Conservation (phyloP, 176 grass and related monocot species). For the Oryza glaberrima region DNA sequence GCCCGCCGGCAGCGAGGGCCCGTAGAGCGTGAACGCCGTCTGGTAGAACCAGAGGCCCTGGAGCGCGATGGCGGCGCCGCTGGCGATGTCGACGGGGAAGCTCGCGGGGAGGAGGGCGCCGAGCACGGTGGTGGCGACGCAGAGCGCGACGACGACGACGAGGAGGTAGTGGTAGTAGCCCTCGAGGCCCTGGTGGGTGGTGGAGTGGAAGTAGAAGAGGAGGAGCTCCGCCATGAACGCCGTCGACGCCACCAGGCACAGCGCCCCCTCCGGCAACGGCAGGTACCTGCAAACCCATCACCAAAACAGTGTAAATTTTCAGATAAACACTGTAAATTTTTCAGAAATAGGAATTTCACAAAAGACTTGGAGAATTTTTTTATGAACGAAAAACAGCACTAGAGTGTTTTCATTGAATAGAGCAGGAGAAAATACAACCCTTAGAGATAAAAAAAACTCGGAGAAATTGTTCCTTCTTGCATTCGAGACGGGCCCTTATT, state of each 20-base stretch:
- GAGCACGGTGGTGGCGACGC: conserved; percentile 52
- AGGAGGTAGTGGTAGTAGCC: conserved; percentile 97
- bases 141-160: conserved; percentile 70
- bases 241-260: conserved; percentile 61
- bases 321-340: background rate
- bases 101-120: conserved; percentile 70
- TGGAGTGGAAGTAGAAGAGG: conserved; percentile 96
- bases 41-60: conserved; percentile 99
- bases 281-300: conserved; percentile 51
- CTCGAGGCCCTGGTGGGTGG: conserved; percentile 72
- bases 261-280: conserved; percentile 57
- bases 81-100: conserved; percentile 59
- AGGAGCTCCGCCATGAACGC: conserved; percentile 77
- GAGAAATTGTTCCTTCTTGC: too few relatives aligned
- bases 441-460: too few relatives aligned
- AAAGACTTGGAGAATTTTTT: too few relatives aligned
- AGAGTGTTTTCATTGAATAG: too few relatives aligned
- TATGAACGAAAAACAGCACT: too few relatives aligned
- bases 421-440: too few relatives aligned
- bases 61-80: conserved; percentile 62
- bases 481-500: too few relatives aligned
- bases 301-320: too few relatives aligned
- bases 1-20: conserved; percentile 67
- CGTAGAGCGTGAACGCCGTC: conserved; percentile 89
- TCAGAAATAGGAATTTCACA: background rate